Evolutionary conservation across 2,329 filamentous ascomycete genomes (phyloP).

Genomic region (Ascochyta pisi): DNA sequence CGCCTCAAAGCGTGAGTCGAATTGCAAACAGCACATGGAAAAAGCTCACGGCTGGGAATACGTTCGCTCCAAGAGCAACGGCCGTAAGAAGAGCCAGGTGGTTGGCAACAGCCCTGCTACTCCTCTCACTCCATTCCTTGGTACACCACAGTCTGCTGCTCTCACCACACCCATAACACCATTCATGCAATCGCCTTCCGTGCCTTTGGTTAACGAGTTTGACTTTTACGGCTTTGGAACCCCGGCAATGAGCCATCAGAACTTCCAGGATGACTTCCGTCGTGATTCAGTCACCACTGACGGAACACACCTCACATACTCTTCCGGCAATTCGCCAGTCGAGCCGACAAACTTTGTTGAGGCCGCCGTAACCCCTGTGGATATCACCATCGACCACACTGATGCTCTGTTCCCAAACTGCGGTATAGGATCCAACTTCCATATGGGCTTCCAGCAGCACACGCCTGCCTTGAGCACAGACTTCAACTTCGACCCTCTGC

Average conservation of each 20-base stretch:
- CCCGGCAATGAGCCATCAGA: slow-evolving; percentile 38
- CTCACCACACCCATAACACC: slow-evolving; percentile 48
- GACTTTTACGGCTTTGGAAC: slow-evolving; percentile 43
- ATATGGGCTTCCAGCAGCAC: slow-evolving; percentile 64
- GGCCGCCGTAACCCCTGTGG: slow-evolving; percentile 53
- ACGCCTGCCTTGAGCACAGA: slow-evolving; percentile 52
- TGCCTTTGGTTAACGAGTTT: slow-evolving; percentile 46
- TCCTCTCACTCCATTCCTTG: slow-evolving; percentile 47
- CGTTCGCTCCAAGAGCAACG: slow-evolving; percentile 89
- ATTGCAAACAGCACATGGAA: slow-evolving; percentile 99
- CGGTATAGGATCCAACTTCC: slow-evolving; percentile 68
- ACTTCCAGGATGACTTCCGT: slow-evolving; percentile 45
- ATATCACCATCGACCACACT: slow-evolving; percentile 62
- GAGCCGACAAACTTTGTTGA: slow-evolving; percentile 53
- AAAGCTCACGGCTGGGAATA: slow-evolving; percentile 94
- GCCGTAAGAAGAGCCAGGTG: slow-evolving; percentile 51
- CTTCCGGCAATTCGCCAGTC: slow-evolving; percentile 51
- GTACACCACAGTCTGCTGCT: slow-evolving; percentile 45
- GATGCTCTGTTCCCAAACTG: slow-evolving; percentile 62
- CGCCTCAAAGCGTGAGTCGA: slow-evolving; percentile 93
- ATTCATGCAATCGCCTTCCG: slow-evolving; percentile 52
- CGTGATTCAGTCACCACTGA: slow-evolving; percentile 48
- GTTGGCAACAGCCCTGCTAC: slow-evolving; percentile 35
- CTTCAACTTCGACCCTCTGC: slow-evolving; percentile 52
- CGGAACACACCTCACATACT: slow-evolving; percentile 47